Evolutionary conservation across 768 basidiomycete species (phyloP).

Genomic region (Tylopilus sp.): DNA sequence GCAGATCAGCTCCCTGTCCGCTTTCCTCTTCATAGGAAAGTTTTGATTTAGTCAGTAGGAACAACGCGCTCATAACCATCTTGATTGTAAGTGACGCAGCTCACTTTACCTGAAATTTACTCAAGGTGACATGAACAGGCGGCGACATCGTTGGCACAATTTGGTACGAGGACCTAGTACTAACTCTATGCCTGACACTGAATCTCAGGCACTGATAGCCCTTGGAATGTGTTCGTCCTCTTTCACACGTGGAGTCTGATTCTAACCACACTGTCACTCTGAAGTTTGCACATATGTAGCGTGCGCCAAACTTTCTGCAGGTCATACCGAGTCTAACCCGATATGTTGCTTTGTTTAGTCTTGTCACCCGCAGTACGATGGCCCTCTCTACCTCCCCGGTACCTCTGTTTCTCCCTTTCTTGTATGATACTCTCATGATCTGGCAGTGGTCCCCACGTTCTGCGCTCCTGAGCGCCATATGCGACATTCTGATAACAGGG

Average conservation of each 20-base stretch:
- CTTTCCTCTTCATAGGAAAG: not conserved
- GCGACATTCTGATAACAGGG: too few species aligned
- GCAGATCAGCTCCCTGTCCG: not conserved
- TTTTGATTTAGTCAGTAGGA: not conserved
- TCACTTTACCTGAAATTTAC: not conserved
- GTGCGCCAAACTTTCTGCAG: not conserved
- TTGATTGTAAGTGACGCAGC: slow-evolving; percentile 3
- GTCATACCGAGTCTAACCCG: too few species aligned
- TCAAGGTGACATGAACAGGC: not conserved
- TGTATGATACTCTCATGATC: too few species aligned
- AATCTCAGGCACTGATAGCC: not conserved
- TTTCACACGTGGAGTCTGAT: not conserved
- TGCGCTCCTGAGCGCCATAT: too few species aligned
- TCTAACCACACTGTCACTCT: not conserved
- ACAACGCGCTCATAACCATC: not conserved
- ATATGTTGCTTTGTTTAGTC: too few species aligned
- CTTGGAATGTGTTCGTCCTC: slow-evolving; percentile 6
- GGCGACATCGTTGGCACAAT: not conserved
- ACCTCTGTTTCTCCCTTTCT: too few species aligned
- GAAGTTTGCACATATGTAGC: not conserved
- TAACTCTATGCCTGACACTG: not conserved
- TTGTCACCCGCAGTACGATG: too few species aligned
- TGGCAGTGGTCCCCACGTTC: too few species aligned
- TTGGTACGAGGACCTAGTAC: not conserved
- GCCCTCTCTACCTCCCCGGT: too few species aligned